phyloP scores from a whole-genome alignment of 257 asterid species.

The Euphrasia confusa region DNA sequence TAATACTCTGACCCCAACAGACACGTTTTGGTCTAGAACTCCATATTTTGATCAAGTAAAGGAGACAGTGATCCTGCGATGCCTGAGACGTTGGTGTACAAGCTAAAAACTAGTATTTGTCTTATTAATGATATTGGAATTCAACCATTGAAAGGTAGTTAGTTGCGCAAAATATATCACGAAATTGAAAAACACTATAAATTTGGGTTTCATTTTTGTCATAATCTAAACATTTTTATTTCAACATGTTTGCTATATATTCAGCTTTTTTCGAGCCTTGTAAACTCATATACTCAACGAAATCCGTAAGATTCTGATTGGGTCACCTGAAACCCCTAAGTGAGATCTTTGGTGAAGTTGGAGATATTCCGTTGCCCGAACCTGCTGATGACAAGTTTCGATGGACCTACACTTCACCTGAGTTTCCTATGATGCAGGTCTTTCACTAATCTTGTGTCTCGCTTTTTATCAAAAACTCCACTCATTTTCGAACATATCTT shows the following conservation, averaged over 20 bases:
- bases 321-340: slow-evolving; percentile 51
- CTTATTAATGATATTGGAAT: slow-evolving; percentile 59
- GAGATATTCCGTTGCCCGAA: slow-evolving; percentile 32
- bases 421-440: slow-evolving; percentile 71
- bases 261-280: slow-evolving; percentile 69
- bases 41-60: slow-evolving; percentile 86
- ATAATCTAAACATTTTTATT: slow-evolving; percentile 2
- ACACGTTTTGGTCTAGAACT: slow-evolving; percentile 37
- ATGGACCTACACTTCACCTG: slow-evolving; percentile 79
- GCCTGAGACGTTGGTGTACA: slow-evolving; percentile 67
- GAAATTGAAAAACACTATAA: too few species aligned
- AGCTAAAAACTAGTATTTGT: slow-evolving; percentile 55
- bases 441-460: neutral
- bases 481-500: too few species aligned
- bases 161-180: too few species aligned
- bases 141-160: slow-evolving; percentile 18
- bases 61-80: slow-evolving; percentile 63
- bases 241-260: slow-evolving; percentile 24
- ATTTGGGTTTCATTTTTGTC: too few species aligned
- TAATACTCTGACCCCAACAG: slow-evolving; percentile 61
- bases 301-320: slow-evolving; percentile 30
- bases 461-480: too few species aligned
- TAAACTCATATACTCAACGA: slow-evolving; percentile 30
- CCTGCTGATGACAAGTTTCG: slow-evolving; percentile 63
- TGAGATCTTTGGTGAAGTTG: slow-evolving; percentile 30